Percentiles rank a stretch among this genome's conserved stretches.
These are phyloP conservation scores for Erodium texanum DNA, from an alignment of 441 rosid species.

Conservation along the genomic window DNA sequence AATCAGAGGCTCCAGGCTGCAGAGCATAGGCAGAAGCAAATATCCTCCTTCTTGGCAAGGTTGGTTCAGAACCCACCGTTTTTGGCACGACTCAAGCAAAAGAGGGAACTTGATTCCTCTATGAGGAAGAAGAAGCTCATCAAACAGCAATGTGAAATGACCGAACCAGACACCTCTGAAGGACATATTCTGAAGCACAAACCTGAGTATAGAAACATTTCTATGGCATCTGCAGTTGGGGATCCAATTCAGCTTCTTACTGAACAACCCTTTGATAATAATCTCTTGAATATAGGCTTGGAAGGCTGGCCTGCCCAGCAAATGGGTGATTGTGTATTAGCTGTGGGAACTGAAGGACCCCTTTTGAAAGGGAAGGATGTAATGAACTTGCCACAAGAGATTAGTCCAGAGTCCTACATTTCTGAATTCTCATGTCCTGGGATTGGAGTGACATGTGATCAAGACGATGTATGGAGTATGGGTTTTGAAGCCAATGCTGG, in stretches of 20 bases:
- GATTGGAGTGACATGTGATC: conserved; percentile 30
- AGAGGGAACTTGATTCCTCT: conserved; percentile 39
- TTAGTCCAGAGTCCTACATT: conserved; percentile 33
- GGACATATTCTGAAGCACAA: conserved; percentile 39
- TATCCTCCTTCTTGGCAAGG: conserved; percentile 74
- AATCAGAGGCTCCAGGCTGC: conserved; percentile 61
- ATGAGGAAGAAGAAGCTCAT: conserved; percentile 50
- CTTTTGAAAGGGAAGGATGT: conserved; percentile 36
- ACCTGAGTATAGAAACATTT: conserved; percentile 28
- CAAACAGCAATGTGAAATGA: conserved; percentile 39
- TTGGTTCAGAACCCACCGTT: conserved; percentile 58
- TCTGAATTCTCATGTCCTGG: conserved; percentile 28
- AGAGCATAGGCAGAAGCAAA: conserved; percentile 68
- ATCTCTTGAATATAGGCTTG: conserved; percentile 20
- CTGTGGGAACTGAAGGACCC: conserved; percentile 25
- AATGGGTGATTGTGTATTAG: conserved; percentile 30
- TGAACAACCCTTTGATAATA: conserved; percentile 27
- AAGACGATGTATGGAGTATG: conserved; percentile 60
- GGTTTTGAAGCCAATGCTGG: conserved; percentile 41
- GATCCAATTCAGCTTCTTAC: conserved; percentile 19
- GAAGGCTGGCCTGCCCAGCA: conserved; percentile 10
- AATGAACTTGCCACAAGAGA: conserved; percentile 30
- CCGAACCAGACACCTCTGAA: conserved; percentile 27
- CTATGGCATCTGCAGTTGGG: conserved; percentile 17
- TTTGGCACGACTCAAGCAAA: conserved; percentile 41